These are phyloP conservation scores for Jasminum sambac DNA, from an alignment of 257 asterid species.

Conservation along the genomic window DNA sequence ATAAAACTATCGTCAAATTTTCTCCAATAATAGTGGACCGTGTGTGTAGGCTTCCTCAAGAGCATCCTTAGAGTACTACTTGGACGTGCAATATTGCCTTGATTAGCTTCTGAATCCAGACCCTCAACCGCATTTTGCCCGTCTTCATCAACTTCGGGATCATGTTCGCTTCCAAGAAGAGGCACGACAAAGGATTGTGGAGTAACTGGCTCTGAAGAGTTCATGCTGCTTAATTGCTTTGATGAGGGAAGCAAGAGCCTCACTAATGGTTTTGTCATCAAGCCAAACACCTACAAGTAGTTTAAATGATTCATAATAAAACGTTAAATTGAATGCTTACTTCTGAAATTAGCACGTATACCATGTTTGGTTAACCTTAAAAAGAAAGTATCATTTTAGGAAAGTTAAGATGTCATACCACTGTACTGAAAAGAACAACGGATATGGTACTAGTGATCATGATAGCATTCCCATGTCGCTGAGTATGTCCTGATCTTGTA, in stretches of 20 bases:
- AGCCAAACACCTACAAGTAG: slow-evolving; percentile 69
- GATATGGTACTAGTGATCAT: slow-evolving; percentile 91
- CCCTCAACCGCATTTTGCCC: slow-evolving; percentile 22
- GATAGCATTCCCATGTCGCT: slow-evolving; percentile 69
- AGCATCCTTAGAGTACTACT: slow-evolving; percentile 66
- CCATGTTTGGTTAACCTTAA: background rate
- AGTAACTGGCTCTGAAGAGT: slow-evolving; percentile 66
- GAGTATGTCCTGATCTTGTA: slow-evolving; percentile 80
- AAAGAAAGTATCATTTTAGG: too few species aligned
- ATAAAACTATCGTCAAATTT: slow-evolving; percentile 61
- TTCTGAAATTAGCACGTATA: background rate
- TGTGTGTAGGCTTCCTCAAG: slow-evolving; percentile 68
- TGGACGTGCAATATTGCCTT: slow-evolving; percentile 45
- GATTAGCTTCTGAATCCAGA: slow-evolving; percentile 39
- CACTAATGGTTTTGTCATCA: slow-evolving; percentile 79
- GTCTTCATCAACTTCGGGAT: slow-evolving; percentile 41
- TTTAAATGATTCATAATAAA: background rate
- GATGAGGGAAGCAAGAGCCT: slow-evolving; percentile 63
- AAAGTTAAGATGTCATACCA: slow-evolving; percentile 55
- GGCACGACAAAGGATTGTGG: slow-evolving; percentile 75
- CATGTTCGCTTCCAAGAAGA: slow-evolving; percentile 51
- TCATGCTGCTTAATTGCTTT: slow-evolving; percentile 43
- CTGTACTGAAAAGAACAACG: slow-evolving; percentile 89
- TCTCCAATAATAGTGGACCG: slow-evolving; percentile 74
- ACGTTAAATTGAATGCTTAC: background rate